Evolutionary conservation across 345 rosid species (phyloP), one percentile per base, ranked within the genome.

Genomic region (Geranium brycei): DNA sequence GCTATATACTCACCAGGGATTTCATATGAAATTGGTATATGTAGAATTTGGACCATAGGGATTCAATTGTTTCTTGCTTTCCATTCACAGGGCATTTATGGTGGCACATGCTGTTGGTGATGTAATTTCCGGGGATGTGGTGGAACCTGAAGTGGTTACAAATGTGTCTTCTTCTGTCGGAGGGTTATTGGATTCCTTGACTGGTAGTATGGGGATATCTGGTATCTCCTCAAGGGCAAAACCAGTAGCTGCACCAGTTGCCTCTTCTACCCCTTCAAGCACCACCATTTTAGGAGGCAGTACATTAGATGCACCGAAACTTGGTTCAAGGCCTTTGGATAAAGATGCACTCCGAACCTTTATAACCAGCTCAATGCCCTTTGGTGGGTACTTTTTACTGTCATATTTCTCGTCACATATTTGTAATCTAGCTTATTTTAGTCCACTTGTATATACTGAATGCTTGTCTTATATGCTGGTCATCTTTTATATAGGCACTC

Each of bases 161-260:
- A 83, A 68, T 73, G 74, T 77, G 11, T 75, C 95, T 58, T 91
- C 95, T 19, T 86, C 91, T 2, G 97, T 89, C 57, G 98, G 95
- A 23, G 97, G 97, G 14, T 69, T 92, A 81, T 81, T 92, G 71
- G 98, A 92, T 78, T 89, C 98, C n/a, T 76, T 92, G 47, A 92
- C 96, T 59, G 96, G 98, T 58, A 89, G 93, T 75, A 87, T 89
- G 62, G 98, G 97, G 68, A 86, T 86, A 74, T 73, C 91, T 0
- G 80, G 83, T 60, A 86, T 91, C 69, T 82, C 97, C 7, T 80
- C 98, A 28, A 89, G 97, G 75, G 77, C 88, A 31, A 92, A 88
- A 70, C 93, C 97, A 32, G 79, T 80, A 8, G 86, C 96, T 60
- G 87, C 86, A 55, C 86, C 96, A 3, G 83, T 82, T 81, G 81